Base-by-base conservation (phyloP, 2,329 filamentous ascomycete species). In the Alternaria ventricosa region DNA sequence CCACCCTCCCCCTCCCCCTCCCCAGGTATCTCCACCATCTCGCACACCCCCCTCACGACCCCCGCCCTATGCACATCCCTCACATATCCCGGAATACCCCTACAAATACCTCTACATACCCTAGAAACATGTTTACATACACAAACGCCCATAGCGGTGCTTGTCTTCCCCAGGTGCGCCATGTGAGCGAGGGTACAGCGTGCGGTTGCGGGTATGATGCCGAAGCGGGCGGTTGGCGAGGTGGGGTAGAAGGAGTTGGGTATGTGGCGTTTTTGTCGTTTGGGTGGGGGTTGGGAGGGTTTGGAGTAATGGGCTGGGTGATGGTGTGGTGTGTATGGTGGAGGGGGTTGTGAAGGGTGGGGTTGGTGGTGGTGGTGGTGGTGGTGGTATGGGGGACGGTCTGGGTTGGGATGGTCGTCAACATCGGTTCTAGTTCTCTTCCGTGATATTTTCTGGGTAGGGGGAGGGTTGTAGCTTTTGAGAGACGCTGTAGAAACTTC, bases 371-470 rank as follows among this genome's bases (percentile, higher is more conserved):
- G 30, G 4, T 23, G 23, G 12, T 3, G 3, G 6, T 33, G 30
- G 30, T 7, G 30, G 12, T 30, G 12, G 28, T 12, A 12, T 30
- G 28, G 12, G 28, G 12, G 0, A 6, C 4, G 6, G 0, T 7
- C 12, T 33, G 12, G 30, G 30, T 4, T 4, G 12, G 12, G 12
- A 13, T 33, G 6, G 33, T n/a, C 15, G 33, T 36, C 15, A 2
- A 5, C 0, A 0, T 5, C 4, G 33, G 15, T 5, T 36, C 15
- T 9, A 3, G 4, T 0, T 4, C 33, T 9, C 33, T 36, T 36
- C 0, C 2, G 15, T n/a, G 15, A 0, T n/a, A n/a, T 36, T n/a
- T 0, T 36, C 15, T 36, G 33, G 33, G 15, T 3, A n/a, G 15
- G 33, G 9, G 33, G 33, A 36, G 33, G 15, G 13, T 3, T 9